Evolutionary conservation across 164 flowering plant genomes (phyloP), one percentile per base, ranked within the genome.

Genomic region (Umbellularia californica): DNA sequence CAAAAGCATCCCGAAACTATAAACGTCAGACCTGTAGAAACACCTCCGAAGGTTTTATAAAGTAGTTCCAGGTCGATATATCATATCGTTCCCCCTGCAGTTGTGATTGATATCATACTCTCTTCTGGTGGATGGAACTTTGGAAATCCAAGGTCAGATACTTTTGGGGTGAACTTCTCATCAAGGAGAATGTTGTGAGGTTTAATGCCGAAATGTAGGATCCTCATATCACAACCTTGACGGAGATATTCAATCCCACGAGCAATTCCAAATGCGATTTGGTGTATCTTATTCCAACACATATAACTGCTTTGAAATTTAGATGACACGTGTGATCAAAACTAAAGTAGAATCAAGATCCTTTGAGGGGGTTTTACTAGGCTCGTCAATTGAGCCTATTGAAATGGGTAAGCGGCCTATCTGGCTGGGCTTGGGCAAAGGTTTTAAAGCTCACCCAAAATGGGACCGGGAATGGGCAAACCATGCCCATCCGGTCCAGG

Each of bases 1-100:
- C 70, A 73, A 47, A 12, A 73, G 22, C 75, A 73, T 73, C 6
- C 62, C 70, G 12, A 64, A 73, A 64, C 75, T 73, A 22, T 64
- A 65, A 50, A 73, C 62, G 23, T 73, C 70, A 12, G 69, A 27
- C 28, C 25, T 24, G 25, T 24, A 24, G 25, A 24, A 24, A 74
- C 69, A 41, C 1, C n/a, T 25, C 69, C 69, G 15, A 64, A 65
- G 47, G 27, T 71, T 19, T 70, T 64, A 15, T 10, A 64, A 19
- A 71, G 6, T 1, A 76, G 24, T 55, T 77, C 66, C 1, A 60
- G 78, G 7, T 74, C 74, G 9, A 73, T 73, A 25, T 73, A 73
- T n/a, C 75, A 68, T 3, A 47, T 22, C 12, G 75, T 74, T 41
- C 76, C 76, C 51, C 69, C 23, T 1, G 52, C 70, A 41, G 22